Evolutionary conservation across 208 protist genomes (phyloP).

Genomic region (Trypanosoma congolense): DNA sequence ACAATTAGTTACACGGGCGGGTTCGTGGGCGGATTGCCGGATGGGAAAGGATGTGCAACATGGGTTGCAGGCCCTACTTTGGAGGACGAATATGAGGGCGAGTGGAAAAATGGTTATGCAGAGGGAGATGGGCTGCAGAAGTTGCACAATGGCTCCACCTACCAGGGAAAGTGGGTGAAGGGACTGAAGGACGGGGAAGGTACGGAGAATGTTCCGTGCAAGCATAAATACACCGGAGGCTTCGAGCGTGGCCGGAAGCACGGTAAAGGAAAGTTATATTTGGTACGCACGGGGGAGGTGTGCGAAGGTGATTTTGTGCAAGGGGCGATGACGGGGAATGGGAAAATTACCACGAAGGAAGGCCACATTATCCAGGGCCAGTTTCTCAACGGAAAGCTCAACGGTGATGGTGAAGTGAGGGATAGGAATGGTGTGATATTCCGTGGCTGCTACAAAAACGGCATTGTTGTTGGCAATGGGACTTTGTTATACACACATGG

Average conservation of each 20-base stretch:
- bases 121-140: slow-evolving; percentile 53
- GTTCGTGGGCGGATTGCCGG: slow-evolving; percentile 39
- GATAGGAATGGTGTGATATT: slow-evolving; percentile 22
- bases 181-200: slow-evolving; percentile 49
- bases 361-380: slow-evolving; percentile 62
- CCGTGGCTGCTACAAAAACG: slow-evolving; percentile 43
- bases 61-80: slow-evolving; percentile 13
- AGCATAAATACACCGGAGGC: slow-evolving; percentile 52
- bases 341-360: slow-evolving; percentile 43
- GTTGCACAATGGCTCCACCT: slow-evolving; percentile 17
- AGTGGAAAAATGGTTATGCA: slow-evolving; percentile 46
- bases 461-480: slow-evolving; percentile 25
- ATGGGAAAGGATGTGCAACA: slow-evolving; percentile 31
- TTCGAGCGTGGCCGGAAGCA: slow-evolving; percentile 44
- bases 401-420: slow-evolving; percentile 32
- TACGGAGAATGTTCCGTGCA: slow-evolving; percentile 16
- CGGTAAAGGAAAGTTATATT: slow-evolving; percentile 42
- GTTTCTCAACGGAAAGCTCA: slow-evolving; percentile 47
- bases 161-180: slow-evolving; percentile 54
- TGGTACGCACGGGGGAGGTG: slow-evolving; percentile 14
- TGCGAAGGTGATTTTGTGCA: slow-evolving; percentile 48
- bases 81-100: slow-evolving; percentile 43
- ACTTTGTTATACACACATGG: slow-evolving; percentile 61
- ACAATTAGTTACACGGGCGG: slow-evolving; percentile 53
- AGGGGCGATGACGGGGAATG: slow-evolving; percentile 32